These are phyloP conservation scores for Pyricularia sp. DNA, from an alignment of 2,329 filamentous ascomycete species.

Conservation along the genomic window DNA sequence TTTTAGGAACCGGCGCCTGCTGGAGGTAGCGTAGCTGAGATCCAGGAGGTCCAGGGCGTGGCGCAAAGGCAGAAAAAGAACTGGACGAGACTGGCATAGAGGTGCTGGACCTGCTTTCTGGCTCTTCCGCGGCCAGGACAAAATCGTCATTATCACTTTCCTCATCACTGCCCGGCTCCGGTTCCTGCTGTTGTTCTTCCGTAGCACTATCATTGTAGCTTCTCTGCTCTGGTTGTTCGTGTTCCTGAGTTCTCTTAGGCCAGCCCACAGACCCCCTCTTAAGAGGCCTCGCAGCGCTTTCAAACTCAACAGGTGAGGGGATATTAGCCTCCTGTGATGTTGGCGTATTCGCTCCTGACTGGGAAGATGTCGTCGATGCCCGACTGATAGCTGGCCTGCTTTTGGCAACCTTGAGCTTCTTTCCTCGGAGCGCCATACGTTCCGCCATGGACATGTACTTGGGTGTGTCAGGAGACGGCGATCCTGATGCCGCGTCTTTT, in stretches of 20 bases:
- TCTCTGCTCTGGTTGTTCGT: not conserved
- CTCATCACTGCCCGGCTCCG: not conserved
- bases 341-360: not conserved
- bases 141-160: not conserved
- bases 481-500: conserved; percentile 4
- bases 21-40: not conserved
- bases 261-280: not conserved
- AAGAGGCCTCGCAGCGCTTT: not conserved
- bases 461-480: conserved; percentile 9
- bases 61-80: not conserved
- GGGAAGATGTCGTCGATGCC: not conserved
- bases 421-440: conserved; percentile 40
- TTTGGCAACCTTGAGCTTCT: conserved; percentile 27
- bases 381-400: not conserved
- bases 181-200: not conserved
- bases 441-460: conserved; percentile 43
- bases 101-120: not conserved
- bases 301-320: not conserved
- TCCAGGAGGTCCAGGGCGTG: conserved; percentile 5
- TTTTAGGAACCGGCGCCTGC: not conserved
- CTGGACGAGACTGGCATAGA: not conserved
- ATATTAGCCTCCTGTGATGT: not conserved
- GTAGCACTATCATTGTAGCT: not conserved
- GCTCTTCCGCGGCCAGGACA: not conserved
- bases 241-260: not conserved